Base-by-base conservation (phyloP, 495 filamentous ascomycete genomes). In the Lepraria neglecta region DNA sequence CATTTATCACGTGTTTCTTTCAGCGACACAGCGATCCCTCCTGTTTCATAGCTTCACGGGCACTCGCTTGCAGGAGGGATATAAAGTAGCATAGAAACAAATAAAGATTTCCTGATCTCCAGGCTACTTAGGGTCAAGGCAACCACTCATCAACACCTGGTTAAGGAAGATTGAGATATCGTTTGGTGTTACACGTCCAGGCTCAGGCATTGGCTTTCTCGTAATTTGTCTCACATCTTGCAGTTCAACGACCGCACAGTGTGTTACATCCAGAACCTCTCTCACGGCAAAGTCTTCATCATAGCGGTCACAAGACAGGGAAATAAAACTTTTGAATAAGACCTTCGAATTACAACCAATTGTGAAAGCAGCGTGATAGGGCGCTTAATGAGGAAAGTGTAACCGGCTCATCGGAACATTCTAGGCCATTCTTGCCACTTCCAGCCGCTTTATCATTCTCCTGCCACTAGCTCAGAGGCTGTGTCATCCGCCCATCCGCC, bases 401-500 rank as follows among this genome's bases (percentile, higher is more conserved):
- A 31, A n/a, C 12, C 48, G 48, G 15, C 17, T 31, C 27, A 52
- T 52, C 48, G 24, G 28, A 52, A 30, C 24, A 30, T 52, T 52
- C 48, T 4, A 52, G 48, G 24, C 48, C 48, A n/a, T 52, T 52
- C 48, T 35, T 52, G 30, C 47, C 51, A 55, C 59, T 55, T 61
- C 27, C 38, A 28, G 56, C 42, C 53, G 48, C 48, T 11, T 52
- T 42, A 56, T 56, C 53, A 42, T 2, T 55, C 33, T n/a, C 31
- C 33, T 42, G 27, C 31, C 52, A 38, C 33, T 61, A 55, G 59
- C 40, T 48, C 59, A 19, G 53, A 46, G 59, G 59, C 59, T 61
- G 59, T 61, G 59, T 61, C 59, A 61, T 60, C 62, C 61, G 31
- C 6, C 56, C 53, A 56, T 11, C 48, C 27, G 48, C 48, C 48